Evolutionary conservation across 352 stramenopile genomes (phyloP).

Genomic region (Elongisporangium anandrum): DNA sequence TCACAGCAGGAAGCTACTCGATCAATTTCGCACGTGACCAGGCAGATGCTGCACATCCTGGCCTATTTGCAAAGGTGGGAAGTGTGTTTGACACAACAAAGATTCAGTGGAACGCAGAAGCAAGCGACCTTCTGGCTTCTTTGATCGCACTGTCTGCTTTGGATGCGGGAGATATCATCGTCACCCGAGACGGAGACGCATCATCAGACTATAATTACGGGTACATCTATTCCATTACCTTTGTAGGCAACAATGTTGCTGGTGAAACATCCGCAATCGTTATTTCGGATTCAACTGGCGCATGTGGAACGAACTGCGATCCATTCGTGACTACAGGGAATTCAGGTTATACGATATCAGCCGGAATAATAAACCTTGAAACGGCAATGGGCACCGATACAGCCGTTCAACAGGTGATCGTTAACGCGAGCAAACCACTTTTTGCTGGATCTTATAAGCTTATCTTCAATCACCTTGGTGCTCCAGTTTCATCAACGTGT

Average conservation of each 20-base stretch:
- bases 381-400: slow-evolving; percentile 75
- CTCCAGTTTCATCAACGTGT: slow-evolving; percentile 25
- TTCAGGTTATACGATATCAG: slow-evolving; percentile 19
- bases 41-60: slow-evolving; percentile 10
- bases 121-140: slow-evolving; percentile 21
- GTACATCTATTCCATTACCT: slow-evolving; percentile 72
- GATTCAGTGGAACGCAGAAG: slow-evolving; percentile 40
- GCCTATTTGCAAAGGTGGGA: slow-evolving; percentile 24
- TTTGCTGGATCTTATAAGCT: slow-evolving; percentile 55
- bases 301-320: slow-evolving; percentile 14
- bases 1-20: slow-evolving; percentile 44
- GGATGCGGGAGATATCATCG: slow-evolving; percentile 42
- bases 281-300: slow-evolving; percentile 15
- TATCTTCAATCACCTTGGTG: slow-evolving; percentile 36
- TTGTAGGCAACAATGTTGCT: slow-evolving; percentile 65
- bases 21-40: slow-evolving; percentile 38
- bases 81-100: slow-evolving; percentile 7
- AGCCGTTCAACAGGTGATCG: slow-evolving; percentile 58
- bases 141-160: slow-evolving; percentile 33
- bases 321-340: slow-evolving; percentile 38
- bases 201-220: slow-evolving; percentile 51
- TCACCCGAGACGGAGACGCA: slow-evolving; percentile 69
- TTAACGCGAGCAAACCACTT: slow-evolving; percentile 45
- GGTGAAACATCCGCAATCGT: slow-evolving; percentile 46
- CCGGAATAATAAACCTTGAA: slow-evolving; percentile 25